Conservation (phyloP, 2,329 filamentous ascomycete genomes). For the Colletotrichum sp. region DNA sequence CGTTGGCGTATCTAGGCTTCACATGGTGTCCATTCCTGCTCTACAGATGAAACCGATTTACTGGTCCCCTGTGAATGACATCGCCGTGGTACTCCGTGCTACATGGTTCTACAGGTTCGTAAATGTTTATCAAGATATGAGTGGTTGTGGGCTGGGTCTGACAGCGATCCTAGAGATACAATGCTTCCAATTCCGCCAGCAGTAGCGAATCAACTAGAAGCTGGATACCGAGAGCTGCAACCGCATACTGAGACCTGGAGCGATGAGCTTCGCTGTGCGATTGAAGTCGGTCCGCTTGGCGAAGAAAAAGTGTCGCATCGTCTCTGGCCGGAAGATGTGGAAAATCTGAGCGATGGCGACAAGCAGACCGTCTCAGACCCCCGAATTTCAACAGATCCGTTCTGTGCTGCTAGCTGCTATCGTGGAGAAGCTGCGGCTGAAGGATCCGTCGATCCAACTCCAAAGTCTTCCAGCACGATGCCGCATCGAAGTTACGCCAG, state of each 20-base stretch:
- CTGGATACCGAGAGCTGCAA: slow-evolving; percentile 84
- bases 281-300: slow-evolving; percentile 86
- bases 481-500: slow-evolving; percentile 67
- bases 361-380: slow-evolving; percentile 33
- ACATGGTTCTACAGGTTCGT: slow-evolving; percentile 91
- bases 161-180: slow-evolving; percentile 62
- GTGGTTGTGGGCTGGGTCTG: neutral
- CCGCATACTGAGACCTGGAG: slow-evolving; percentile 93
- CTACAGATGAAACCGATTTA: slow-evolving; percentile 96
- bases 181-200: slow-evolving; percentile 88
- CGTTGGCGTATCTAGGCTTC: slow-evolving; percentile 88
- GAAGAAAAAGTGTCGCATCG: slow-evolving; percentile 90
- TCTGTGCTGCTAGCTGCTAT: slow-evolving; percentile 65
- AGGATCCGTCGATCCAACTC: slow-evolving; percentile 46
- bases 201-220: slow-evolving; percentile 90
- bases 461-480: slow-evolving; percentile 38
- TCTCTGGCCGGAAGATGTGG: slow-evolving; percentile 73
- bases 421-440: slow-evolving; percentile 63
- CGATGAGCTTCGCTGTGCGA: slow-evolving; percentile 87
- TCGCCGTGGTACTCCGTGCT: slow-evolving; percentile 80
- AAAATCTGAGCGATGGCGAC: slow-evolving; percentile 23
- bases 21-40: slow-evolving; percentile 83
- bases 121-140: neutral
- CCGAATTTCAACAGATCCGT: slow-evolving; percentile 57
- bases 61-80: slow-evolving; percentile 93